phyloP scores from a whole-genome alignment of 2,329 filamentous ascomycete species.

The Knoxdaviesia proteae region DNA sequence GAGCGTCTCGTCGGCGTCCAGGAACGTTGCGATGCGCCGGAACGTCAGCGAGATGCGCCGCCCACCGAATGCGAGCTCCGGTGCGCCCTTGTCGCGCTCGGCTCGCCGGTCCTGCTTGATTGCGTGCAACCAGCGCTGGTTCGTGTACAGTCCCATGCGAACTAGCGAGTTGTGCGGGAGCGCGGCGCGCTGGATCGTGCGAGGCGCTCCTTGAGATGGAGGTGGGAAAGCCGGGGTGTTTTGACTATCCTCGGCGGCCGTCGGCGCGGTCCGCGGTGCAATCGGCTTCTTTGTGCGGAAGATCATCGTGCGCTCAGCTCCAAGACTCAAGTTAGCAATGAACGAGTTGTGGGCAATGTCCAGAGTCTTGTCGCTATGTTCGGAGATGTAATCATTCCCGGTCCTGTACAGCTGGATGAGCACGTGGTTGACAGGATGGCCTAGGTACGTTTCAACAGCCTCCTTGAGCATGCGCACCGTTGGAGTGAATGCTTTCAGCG shows the following conservation, averaged over 20 bases:
- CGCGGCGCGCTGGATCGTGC: slow-evolving; percentile 43
- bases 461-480: slow-evolving; percentile 48
- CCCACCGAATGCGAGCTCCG: slow-evolving; percentile 53
- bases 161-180: slow-evolving; percentile 83
- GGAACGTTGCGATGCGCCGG: slow-evolving; percentile 68
- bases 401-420: slow-evolving; percentile 85
- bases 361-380: slow-evolving; percentile 92
- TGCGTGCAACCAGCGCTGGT: slow-evolving; percentile 76
- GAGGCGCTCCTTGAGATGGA: slow-evolving; percentile 7
- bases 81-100: slow-evolving; percentile 39
- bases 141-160: slow-evolving; percentile 60
- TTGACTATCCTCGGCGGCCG: slow-evolving; percentile 3
- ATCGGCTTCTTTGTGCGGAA: slow-evolving; percentile 58
- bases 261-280: slow-evolving; percentile 8
- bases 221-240: neutral
- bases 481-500: slow-evolving; percentile 53
- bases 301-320: slow-evolving; percentile 75
- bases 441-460: slow-evolving; percentile 49
- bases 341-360: slow-evolving; percentile 65
- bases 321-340: slow-evolving; percentile 88
- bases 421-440: slow-evolving; percentile 73
- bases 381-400: slow-evolving; percentile 78
- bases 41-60: slow-evolving; percentile 86
- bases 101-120: slow-evolving; percentile 73
- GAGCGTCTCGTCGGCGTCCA: slow-evolving; percentile 36